phyloP scores from a whole-genome alignment of 1,284 basidiomycete genomes.

The Austroboletus niveus region DNA sequence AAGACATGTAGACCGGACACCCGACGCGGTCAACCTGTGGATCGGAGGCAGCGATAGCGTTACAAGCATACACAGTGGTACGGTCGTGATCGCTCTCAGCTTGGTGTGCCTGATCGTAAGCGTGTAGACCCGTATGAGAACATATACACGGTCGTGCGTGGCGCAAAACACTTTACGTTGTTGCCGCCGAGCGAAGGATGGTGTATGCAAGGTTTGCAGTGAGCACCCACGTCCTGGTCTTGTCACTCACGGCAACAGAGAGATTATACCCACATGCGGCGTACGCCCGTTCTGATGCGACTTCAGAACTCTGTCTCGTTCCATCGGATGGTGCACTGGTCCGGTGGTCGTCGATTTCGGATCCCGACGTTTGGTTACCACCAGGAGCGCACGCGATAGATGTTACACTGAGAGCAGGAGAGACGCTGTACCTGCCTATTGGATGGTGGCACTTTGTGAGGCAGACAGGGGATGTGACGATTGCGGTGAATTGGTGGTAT shows the following conservation, averaged over 20 bases:
- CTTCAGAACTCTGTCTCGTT: constrained; percentile 41
- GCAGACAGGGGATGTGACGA: constrained; percentile 57
- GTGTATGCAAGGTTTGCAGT: constrained; percentile 66
- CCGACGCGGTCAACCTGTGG: constrained; percentile 92
- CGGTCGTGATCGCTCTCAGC: constrained; percentile 4
- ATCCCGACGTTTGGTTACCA: constrained; percentile 53
- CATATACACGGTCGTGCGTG: constrained; percentile 83
- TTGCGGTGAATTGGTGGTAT: constrained; percentile 91
- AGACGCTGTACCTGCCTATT: constrained; percentile 84
- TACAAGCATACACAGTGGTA: constrained; percentile 86
- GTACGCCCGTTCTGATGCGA: constrained; percentile 47
- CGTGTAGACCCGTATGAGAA: constrained; percentile 86
- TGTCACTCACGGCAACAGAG: constrained; percentile 42
- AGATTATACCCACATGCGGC: constrained; percentile 65
- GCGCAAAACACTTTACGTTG: constrained; percentile 81
- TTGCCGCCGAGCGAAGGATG: constrained; percentile 86
- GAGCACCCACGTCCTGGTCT: neutral
- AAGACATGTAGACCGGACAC: constrained; percentile 48
- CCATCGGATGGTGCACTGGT: constrained; percentile 48
- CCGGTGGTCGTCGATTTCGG: constrained; percentile 71
- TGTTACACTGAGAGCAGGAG: constrained; percentile 66
- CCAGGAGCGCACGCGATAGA: constrained; percentile 59
- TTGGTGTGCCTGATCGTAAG: constrained; percentile 6
- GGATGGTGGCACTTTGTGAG: constrained; percentile 91
- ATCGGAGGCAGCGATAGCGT: constrained; percentile 75